Evolutionary conservation across 2,329 filamentous ascomycete species (phyloP), one percentile per base, ranked within the genome.

Genomic region (Neofusicoccum parvum): DNA sequence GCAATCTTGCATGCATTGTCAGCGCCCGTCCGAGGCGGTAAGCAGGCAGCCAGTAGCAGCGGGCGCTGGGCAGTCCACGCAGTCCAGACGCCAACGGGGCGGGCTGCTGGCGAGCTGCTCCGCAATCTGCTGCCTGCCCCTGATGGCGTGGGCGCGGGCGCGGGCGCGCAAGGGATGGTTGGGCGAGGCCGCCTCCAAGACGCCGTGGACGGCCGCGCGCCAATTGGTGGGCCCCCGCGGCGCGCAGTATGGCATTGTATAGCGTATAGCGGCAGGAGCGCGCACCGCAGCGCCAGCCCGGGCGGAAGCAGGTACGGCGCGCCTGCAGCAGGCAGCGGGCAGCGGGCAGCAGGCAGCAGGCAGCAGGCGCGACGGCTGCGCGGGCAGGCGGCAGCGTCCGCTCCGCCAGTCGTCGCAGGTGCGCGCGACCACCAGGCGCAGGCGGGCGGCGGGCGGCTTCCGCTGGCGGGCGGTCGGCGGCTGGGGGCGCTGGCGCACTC

Each of bases 11-110:
- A 20, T 37, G 39, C 43, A 49, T 14, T 60, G 56, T 15, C 56
- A 37, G 56, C 56, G 43, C 10, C 56, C 56, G 56, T 23, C 41
- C 32, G 56, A 60, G 56, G 56, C 56, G 56, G 56, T 60, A 60
- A 60, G 56, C 56, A 49, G 15, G 56, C 56, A 48, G 43, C 56
- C 56, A 60, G 56, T 60, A 36, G 56, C 56, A 39, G 41, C 56
- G 3, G 11, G n/a, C 37, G 43, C 11, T 39, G 27, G 27, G 27
- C 27, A 32, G 27, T 7, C 27, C 27, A 32, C 27, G 27, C 27
- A 32, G 27, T 32, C 27, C 43, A 46, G 56, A 36, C 27, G 56
- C 56, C 48, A 48, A 48, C 27, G 56, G 43, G 56, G 17, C 27
- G 10, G 23, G 27, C 43, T 43, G 54, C 32, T 14, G 41, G 27